Conservation (phyloP, 306 rosid species). For the Prunus armeniaca region DNA sequence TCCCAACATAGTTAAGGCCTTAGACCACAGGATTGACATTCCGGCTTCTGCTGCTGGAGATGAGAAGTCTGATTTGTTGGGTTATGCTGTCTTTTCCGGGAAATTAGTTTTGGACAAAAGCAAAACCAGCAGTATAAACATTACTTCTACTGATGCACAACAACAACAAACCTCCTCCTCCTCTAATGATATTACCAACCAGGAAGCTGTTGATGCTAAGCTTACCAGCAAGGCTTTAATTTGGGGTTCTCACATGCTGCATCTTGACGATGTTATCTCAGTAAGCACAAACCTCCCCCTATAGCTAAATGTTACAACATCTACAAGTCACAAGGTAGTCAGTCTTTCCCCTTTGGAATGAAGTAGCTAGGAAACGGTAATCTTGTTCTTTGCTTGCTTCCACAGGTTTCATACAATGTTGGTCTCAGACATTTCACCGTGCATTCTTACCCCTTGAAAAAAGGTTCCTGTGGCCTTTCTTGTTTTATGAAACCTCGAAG, state of each 20-base stretch:
- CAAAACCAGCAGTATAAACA: constrained; percentile 30
- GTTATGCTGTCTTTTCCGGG: constrained; percentile 68
- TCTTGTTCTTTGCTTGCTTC: constrained; percentile 36
- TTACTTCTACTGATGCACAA: constrained; percentile 25
- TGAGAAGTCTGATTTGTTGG: constrained; percentile 88
- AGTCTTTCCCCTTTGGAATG: constrained; percentile 13
- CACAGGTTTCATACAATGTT: constrained; percentile 88
- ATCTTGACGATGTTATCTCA: constrained; percentile 80
- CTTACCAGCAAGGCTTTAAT: constrained; percentile 85
- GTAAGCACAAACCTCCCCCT: constrained; percentile 50
- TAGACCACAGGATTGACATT: constrained; percentile 86
- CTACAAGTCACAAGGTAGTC: background rate
- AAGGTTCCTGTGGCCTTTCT: constrained; percentile 70
- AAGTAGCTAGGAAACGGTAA: constrained; percentile 19
- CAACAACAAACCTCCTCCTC: constrained; percentile 35
- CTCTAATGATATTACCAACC: constrained; percentile 41
- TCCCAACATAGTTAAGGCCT: constrained; percentile 47
- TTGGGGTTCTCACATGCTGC: constrained; percentile 78
- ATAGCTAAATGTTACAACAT: constrained; percentile 9
- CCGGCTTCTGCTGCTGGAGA: constrained; percentile 55
- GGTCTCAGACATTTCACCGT: constrained; percentile 95
- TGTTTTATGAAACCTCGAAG: constrained; percentile 70
- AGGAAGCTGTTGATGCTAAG: constrained; percentile 65
- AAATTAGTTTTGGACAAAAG: constrained; percentile 84
- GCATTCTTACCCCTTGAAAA: constrained; percentile 80